These are phyloP conservation scores for Crithidia bombi DNA, from an alignment of 208 protist species.

Conservation along the genomic window DNA sequence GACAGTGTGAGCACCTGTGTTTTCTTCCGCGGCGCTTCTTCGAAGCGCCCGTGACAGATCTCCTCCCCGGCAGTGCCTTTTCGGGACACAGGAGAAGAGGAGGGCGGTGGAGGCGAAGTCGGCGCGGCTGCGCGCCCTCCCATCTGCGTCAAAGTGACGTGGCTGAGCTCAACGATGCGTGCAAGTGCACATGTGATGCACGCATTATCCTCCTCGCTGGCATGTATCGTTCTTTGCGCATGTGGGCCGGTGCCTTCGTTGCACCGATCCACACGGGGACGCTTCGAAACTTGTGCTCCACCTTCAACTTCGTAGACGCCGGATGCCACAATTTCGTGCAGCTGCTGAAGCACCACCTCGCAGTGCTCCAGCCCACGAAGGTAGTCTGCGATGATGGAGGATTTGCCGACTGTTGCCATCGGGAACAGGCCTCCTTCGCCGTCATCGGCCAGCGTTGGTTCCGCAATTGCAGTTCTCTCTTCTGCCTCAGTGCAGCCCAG, in stretches of 20 bases:
- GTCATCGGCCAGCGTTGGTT: neutral
- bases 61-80: neutral
- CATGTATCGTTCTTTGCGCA: neutral
- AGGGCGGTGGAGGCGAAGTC: neutral
- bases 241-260: neutral
- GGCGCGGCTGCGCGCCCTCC: neutral
- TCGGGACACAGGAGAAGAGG: neutral
- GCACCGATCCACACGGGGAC: constrained; percentile 14
- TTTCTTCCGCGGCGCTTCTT: neutral
- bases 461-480: neutral
- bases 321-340: neutral
- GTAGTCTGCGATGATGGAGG: constrained; percentile 2
- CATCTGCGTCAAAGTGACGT: neutral
- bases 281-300: constrained; percentile 5
- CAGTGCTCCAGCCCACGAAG: constrained; percentile 18
- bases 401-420: neutral
- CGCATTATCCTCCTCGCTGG: neutral
- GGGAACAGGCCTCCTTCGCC: neutral
- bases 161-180: constrained; percentile 24
- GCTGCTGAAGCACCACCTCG: constrained; percentile 22
- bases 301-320: neutral
- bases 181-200: constrained; percentile 5
- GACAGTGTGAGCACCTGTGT: constrained; percentile 23
- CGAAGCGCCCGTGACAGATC: neutral
- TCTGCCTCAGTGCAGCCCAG: neutral